These are phyloP conservation scores for Phytophthora pisi DNA, from an alignment of 352 stramenopile genomes.

Conservation along the genomic window DNA sequence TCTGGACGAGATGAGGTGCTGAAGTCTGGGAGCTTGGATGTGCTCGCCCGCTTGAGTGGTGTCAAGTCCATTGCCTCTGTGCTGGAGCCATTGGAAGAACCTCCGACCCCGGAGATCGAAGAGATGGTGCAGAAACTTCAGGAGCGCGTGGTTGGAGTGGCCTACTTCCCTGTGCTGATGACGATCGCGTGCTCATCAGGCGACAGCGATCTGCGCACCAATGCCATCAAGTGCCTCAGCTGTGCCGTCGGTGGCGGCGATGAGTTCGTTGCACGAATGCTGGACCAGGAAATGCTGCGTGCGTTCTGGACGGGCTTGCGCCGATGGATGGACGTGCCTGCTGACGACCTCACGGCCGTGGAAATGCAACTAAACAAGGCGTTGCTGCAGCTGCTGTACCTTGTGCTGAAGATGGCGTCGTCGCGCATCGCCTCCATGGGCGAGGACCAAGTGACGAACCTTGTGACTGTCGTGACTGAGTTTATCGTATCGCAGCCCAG, in stretches of 20 bases:
- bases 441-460: slow-evolving; percentile 64
- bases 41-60: slow-evolving; percentile 60
- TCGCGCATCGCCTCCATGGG: slow-evolving; percentile 54
- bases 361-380: slow-evolving; percentile 50
- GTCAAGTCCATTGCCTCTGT: slow-evolving; percentile 59
- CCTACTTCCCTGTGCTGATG: slow-evolving; percentile 74
- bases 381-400: slow-evolving; percentile 69
- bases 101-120: slow-evolving; percentile 43
- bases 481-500: slow-evolving; percentile 65
- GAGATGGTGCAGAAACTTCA: slow-evolving; percentile 63
- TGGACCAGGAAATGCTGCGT: slow-evolving; percentile 75
- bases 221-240: slow-evolving; percentile 77
- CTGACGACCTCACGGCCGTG: slow-evolving; percentile 34
- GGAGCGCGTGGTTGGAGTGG: slow-evolving; percentile 60
- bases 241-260: slow-evolving; percentile 64
- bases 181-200: slow-evolving; percentile 54
- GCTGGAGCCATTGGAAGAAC: slow-evolving; percentile 48
- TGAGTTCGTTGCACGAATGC: slow-evolving; percentile 60
- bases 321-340: slow-evolving; percentile 63
- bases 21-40: slow-evolving; percentile 55
- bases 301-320: slow-evolving; percentile 67
- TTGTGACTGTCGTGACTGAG: slow-evolving; percentile 74
- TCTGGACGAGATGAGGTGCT: slow-evolving; percentile 60
- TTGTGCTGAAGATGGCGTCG: slow-evolving; percentile 67
- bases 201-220: slow-evolving; percentile 49